These are phyloP conservation scores for Aphanomyces stellatus DNA, from an alignment of 352 stramenopile species.

Conservation along the genomic window DNA sequence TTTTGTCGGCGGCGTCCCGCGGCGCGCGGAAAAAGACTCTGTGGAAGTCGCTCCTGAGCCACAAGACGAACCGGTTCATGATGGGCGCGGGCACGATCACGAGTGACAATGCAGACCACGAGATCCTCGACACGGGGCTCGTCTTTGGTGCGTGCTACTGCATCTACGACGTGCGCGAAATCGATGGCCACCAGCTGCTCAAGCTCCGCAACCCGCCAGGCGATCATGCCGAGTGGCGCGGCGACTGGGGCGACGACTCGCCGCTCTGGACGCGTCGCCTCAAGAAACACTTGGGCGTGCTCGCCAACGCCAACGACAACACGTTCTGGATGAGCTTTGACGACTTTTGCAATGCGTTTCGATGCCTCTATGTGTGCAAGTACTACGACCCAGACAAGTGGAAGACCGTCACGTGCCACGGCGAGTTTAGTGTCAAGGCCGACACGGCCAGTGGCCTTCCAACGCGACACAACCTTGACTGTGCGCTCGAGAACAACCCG, in stretches of 20 bases:
- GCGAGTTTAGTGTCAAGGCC: constrained; percentile 37
- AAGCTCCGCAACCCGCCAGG: constrained; percentile 88
- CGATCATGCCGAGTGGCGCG: constrained; percentile 88
- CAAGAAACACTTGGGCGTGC: constrained; percentile 63
- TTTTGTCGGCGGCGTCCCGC: constrained; percentile 64
- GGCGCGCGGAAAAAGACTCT: constrained; percentile 83
- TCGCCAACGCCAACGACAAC: constrained; percentile 71
- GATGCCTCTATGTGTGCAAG: constrained; percentile 85
- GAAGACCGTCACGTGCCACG: constrained; percentile 35
- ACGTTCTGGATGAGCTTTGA: constrained; percentile 95
- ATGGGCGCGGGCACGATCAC: constrained; percentile 83
- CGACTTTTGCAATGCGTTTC: constrained; percentile 89
- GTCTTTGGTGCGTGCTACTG: constrained; percentile 89
- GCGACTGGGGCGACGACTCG: constrained; percentile 89
- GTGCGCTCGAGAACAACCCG: constrained; percentile 79
- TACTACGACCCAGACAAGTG: constrained; percentile 89
- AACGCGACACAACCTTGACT: constrained; percentile 71
- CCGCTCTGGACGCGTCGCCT: constrained; percentile 85
- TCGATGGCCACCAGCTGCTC: constrained; percentile 81
- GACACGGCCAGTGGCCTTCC: constrained; percentile 79
- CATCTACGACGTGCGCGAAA: constrained; percentile 82
- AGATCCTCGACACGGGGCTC: constrained; percentile 83
- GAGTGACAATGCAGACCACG: constrained; percentile 75
- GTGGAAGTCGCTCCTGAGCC: constrained; percentile 85
- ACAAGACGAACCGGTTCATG: constrained; percentile 83